Percentiles rank a stretch among this genome's conserved stretches.
Evolutionary conservation across 2,329 filamentous ascomycete species (phyloP).

Genomic region (Colletotrichum navitas): DNA sequence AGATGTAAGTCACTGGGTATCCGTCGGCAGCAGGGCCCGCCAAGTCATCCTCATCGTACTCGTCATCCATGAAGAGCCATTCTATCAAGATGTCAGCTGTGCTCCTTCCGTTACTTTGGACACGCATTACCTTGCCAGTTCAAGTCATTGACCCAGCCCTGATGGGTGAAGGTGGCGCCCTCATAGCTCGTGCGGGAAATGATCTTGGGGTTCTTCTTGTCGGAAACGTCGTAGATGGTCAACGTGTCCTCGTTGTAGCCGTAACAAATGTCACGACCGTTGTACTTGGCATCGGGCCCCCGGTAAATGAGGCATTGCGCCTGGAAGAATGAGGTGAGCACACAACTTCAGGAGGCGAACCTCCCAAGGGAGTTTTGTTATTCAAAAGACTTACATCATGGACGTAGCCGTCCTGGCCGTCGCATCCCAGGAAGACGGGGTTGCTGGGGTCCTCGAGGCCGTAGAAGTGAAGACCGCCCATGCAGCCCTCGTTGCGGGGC

Average conservation of each 20-base stretch:
- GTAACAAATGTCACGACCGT: constrained; percentile 64
- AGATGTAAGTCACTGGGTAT: constrained; percentile 63
- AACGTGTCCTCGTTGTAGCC: constrained; percentile 66
- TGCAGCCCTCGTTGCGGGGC: constrained; percentile 54
- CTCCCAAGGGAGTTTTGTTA: background rate
- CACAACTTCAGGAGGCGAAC: background rate
- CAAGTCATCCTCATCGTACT: constrained; percentile 60
- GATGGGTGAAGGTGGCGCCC: constrained; percentile 70
- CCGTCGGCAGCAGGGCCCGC: constrained; percentile 55
- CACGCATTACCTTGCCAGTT: constrained; percentile 49
- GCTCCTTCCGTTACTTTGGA: constrained; percentile 44
- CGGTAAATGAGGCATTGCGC: constrained; percentile 67
- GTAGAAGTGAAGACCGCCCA: constrained; percentile 66
- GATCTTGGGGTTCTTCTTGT: constrained; percentile 60
- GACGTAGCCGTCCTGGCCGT: constrained; percentile 66
- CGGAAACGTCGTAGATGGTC: constrained; percentile 64
- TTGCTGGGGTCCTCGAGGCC: constrained; percentile 65
- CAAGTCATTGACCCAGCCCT: constrained; percentile 64
- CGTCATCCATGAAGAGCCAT: constrained; percentile 61
- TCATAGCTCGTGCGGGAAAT: constrained; percentile 67
- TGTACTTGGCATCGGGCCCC: constrained; percentile 60
- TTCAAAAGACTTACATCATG: constrained; percentile 55
- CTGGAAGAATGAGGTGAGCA: constrained; percentile 48
- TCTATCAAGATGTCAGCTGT: constrained; percentile 4
- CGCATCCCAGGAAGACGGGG: constrained; percentile 64